Conservation (phyloP, 1,139 yeast genomes). For the Meyerozyma sp. region DNA sequence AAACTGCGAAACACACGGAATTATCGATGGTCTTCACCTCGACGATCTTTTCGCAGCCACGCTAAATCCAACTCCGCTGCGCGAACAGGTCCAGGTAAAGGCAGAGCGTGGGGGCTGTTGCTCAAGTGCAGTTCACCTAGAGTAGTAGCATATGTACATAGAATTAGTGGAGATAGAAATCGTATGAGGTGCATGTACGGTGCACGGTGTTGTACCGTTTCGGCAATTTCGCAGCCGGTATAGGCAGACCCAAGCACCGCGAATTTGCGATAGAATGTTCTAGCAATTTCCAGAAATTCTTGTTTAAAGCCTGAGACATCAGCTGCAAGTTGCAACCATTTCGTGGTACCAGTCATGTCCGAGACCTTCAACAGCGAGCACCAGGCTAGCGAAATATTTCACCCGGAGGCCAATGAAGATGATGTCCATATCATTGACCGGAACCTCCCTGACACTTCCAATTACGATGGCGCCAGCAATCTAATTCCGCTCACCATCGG, state of each 20-base stretch:
- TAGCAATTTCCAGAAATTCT: constrained; percentile 3
- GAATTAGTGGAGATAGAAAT: too few species aligned
- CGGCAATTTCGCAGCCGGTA: background rate
- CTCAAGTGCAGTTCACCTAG: background rate
- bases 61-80: background rate
- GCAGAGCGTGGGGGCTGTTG: background rate
- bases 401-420: background rate
- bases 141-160: background rate
- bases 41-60: constrained; percentile 25
- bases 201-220: too few species aligned
- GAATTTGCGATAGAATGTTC: constrained; percentile 3
- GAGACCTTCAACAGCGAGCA: background rate
- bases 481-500: background rate
- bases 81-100: background rate
- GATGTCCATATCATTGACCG: constrained; percentile 1
- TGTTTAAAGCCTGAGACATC: background rate
- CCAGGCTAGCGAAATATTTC: background rate
- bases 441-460: background rate
- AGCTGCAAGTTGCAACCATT: constrained; percentile 1
- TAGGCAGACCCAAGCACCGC: background rate
- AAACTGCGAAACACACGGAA: constrained; percentile 53
- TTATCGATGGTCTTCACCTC: constrained; percentile 42
- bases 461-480: background rate
- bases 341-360: background rate
- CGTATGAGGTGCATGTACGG: too few species aligned